Evolutionary conservation across 768 basidiomycete species (phyloP).

Genomic region (Hydnum rufescens): DNA sequence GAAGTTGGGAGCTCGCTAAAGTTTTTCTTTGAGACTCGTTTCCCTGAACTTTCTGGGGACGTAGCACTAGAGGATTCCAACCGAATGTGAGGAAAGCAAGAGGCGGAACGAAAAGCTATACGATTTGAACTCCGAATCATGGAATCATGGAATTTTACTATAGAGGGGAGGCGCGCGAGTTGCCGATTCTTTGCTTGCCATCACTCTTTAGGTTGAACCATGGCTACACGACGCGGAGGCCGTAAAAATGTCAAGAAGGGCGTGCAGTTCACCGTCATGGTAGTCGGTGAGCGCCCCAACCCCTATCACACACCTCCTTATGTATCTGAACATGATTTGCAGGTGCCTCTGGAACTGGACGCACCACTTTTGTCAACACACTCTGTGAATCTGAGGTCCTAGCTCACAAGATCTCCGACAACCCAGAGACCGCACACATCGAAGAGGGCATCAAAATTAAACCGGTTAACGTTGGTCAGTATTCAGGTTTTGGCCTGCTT

Average conservation of each 20-base stretch:
- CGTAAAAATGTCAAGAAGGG: constrained; percentile 94
- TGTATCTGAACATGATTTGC: not conserved
- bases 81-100: too few relatives aligned
- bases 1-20: constrained; percentile 37
- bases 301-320: constrained; percentile 7
- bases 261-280: constrained; percentile 95
- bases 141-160: too few relatives aligned
- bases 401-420: constrained; percentile 66
- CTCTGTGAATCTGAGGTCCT: constrained; percentile 92
- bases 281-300: constrained; percentile 54
- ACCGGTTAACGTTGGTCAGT: constrained; percentile 78
- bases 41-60: too few relatives aligned
- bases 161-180: too few relatives aligned
- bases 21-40: constrained; percentile 33
- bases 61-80: too few relatives aligned
- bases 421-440: constrained; percentile 74
- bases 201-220: constrained; percentile 1
- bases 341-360: constrained; percentile 96
- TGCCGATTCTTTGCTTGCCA: not conserved
- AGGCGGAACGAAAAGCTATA: too few relatives aligned
- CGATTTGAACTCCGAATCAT: too few relatives aligned
- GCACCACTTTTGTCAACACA: constrained; percentile 98
- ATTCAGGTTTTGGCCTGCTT: not conserved
- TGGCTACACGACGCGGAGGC: constrained; percentile 13
- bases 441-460: constrained; percentile 92